A percentile compares a stretch with the other conserved stretches of the same genome.
phyloP scores from a whole-genome alignment of 495 filamentous ascomycete species.

The Hamigera avellanea region DNA sequence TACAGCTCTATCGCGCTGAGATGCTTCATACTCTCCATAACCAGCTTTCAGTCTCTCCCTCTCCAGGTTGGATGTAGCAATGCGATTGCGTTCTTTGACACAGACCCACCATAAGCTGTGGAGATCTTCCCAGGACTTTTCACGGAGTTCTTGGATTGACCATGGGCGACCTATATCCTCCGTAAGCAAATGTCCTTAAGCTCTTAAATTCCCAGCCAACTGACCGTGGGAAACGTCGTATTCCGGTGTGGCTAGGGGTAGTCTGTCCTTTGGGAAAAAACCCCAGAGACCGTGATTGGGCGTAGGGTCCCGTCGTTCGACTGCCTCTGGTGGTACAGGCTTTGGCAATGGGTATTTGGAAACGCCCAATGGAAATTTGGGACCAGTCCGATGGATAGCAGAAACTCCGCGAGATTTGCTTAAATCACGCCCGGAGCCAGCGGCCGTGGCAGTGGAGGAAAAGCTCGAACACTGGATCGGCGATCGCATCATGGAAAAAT shows the following conservation, averaged over 20 bases:
- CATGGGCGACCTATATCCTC: conserved; percentile 56
- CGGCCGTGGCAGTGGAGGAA: conserved; percentile 29
- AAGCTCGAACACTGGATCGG: conserved; percentile 30
- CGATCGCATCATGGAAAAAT: conserved; percentile 23
- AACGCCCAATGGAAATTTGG: conserved; percentile 54
- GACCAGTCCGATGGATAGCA: conserved; percentile 65
- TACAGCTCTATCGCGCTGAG: conserved; percentile 49
- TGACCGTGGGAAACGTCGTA: conserved; percentile 57
- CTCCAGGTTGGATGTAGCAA: conserved; percentile 66
- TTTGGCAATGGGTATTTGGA: conserved; percentile 61
- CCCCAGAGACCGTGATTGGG: conserved; percentile 83
- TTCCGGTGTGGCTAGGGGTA: conserved; percentile 53
- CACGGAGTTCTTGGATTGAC: conserved; percentile 76
- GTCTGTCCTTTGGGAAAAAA: conserved; percentile 65
- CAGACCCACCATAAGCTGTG: conserved; percentile 94
- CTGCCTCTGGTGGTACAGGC: conserved; percentile 45
- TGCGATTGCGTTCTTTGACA: conserved; percentile 79
- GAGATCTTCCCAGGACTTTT: conserved; percentile 88
- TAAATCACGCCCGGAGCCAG: conserved; percentile 27
- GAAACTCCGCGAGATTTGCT: conserved; percentile 62
- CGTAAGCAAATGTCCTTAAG: conserved; percentile 4
- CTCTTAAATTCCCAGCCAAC: conserved; percentile 4
- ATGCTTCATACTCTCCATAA: conserved; percentile 56
- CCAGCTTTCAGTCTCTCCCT: conserved; percentile 48
- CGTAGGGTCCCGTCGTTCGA: conserved; percentile 34